Base-by-base conservation (phyloP, 208 protist species). In the Tritrichomonas musculus region DNA sequence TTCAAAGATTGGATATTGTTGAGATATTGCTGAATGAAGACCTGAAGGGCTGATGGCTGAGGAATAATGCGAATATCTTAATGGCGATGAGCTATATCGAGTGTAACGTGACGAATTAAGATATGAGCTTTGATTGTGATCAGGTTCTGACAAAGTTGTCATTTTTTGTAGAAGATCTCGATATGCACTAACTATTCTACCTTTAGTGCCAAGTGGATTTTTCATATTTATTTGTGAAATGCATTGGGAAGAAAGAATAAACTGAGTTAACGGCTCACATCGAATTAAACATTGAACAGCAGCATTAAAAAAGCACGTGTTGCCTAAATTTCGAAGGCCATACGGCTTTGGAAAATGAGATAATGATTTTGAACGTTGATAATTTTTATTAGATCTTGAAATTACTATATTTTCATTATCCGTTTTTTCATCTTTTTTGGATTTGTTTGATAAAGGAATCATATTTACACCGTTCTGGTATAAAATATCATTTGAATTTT, bases 301-400 rank as follows among this genome's bases (percentile, higher is more conserved):
- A 0, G 96, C 94, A 96, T 99, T 99, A 94, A 99, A 98, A 95
- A 98, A 99, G 94, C 98, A 99, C 1, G 98, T 99, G 94, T 99
- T 99, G 82, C 98, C 97, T 1, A 99, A 94, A 94, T 99, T 99
- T 80, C 94, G 20, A 20, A 99, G 94, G 0, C 97, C 97, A 60
- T 60, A 60, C 17, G 53, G 53, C 17, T 60, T 60, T 60, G 53
- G 53, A 60, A 5, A 60, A 22, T 22, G 17, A 60, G 53, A 60
- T 60, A 17, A 60, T 22, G n/a, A n/a, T n/a, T n/a, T n/a, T n/a
- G n/a, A n/a, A n/a, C n/a, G 53, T 60, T 60, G 53, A 60, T 17
- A 60, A 60, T 60, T 60, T 60, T 22, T 22, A 22, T 60, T 5
- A 17, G 53, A 17, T n/a, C n/a, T n/a, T n/a, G n/a, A n/a, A n/a